Evolutionary conservation across 768 basidiomycete species (phyloP).

Genomic region (Trametes maxima): DNA sequence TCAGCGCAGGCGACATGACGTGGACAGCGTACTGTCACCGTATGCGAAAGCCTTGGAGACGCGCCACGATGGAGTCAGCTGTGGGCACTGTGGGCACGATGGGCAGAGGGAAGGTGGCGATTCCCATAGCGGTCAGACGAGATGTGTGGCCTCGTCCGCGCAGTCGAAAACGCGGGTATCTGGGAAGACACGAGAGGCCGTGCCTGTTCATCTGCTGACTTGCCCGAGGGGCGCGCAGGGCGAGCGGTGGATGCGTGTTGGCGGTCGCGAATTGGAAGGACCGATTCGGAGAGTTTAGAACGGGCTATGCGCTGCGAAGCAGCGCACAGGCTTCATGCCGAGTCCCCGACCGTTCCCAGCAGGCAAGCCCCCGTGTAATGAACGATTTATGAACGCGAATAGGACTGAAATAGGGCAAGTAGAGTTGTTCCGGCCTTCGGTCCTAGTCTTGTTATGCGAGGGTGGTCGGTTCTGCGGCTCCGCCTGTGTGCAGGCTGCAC

Average conservation of each 20-base stretch:
- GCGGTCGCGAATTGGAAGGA: conserved; percentile 6
- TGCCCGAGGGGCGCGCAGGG: conserved; percentile 2
- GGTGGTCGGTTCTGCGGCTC: too few relatives aligned
- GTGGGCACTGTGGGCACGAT: conserved; percentile 14
- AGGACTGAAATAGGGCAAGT: not conserved
- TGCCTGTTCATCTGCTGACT: conserved; percentile 19
- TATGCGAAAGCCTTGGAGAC: conserved; percentile 11
- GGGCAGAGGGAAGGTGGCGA: conserved; percentile 22
- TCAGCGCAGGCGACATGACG: conserved; percentile 14
- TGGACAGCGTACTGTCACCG: not conserved
- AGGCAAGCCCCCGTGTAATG: not conserved
- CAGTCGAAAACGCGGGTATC: conserved; percentile 19
- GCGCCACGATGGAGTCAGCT: conserved; percentile 21
- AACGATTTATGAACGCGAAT: not conserved
- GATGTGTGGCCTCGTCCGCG: conserved; percentile 3
- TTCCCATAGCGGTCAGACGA: conserved; percentile 13
- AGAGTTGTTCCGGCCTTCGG: not conserved
- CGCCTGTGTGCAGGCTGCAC: too few relatives aligned
- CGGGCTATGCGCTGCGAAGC: conserved; percentile 18
- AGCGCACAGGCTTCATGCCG: conserved; percentile 7
- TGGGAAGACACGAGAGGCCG: conserved; percentile 13
- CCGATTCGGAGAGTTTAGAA: conserved; percentile 1
- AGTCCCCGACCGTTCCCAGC: conserved; percentile 9
- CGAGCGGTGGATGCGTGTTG: conserved; percentile 12
- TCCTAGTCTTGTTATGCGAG: too few relatives aligned